Evolutionary conservation across 2,329 filamentous ascomycete genomes (phyloP).

Genomic region (Verruconis gallopava): DNA sequence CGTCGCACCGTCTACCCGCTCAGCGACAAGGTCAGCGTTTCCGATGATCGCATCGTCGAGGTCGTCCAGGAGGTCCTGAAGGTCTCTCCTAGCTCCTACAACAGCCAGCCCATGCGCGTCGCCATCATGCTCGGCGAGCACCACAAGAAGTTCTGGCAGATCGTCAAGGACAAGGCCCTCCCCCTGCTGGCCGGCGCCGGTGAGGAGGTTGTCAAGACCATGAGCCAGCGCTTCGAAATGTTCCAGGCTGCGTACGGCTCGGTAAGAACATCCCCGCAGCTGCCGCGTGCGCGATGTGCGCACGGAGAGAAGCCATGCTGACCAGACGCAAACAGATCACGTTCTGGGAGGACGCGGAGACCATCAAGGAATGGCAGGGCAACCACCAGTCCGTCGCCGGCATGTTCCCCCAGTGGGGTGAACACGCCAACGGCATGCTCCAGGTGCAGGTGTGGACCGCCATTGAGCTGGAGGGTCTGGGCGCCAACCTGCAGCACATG

Average conservation of each 20-base stretch:
- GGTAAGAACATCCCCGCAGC: neutral
- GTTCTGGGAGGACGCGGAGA: slow-evolving; percentile 11
- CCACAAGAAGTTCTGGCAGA: slow-evolving; percentile 12
- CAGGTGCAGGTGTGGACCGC: slow-evolving; percentile 18
- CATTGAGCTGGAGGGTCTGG: slow-evolving; percentile 18
- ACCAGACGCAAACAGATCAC: slow-evolving; percentile 3
- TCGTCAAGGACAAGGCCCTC: slow-evolving; percentile 6
- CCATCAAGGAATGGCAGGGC: slow-evolving; percentile 7
- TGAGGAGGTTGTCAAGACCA: slow-evolving; percentile 5
- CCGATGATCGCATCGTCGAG: slow-evolving; percentile 12
- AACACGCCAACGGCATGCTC: slow-evolving; percentile 14
- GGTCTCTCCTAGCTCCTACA: slow-evolving; percentile 10
- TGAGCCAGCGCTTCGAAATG: slow-evolving; percentile 7
- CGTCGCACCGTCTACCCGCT: slow-evolving; percentile 10
- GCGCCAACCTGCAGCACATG: slow-evolving; percentile 20
- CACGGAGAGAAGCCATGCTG: neutral
- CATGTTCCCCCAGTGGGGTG: slow-evolving; percentile 11
- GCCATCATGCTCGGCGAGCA: slow-evolving; percentile 10
- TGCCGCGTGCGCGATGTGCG: no score
- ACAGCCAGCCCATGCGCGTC: slow-evolving; percentile 11
- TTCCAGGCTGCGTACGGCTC: slow-evolving; percentile 10
- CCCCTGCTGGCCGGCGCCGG: slow-evolving; percentile 6
- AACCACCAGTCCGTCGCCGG: slow-evolving; percentile 9
- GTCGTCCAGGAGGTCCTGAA: slow-evolving; percentile 10
- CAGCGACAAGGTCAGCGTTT: slow-evolving; percentile 8